phyloP scores from a whole-genome alignment of 495 filamentous ascomycete genomes.

The Neurospora intermedia region DNA sequence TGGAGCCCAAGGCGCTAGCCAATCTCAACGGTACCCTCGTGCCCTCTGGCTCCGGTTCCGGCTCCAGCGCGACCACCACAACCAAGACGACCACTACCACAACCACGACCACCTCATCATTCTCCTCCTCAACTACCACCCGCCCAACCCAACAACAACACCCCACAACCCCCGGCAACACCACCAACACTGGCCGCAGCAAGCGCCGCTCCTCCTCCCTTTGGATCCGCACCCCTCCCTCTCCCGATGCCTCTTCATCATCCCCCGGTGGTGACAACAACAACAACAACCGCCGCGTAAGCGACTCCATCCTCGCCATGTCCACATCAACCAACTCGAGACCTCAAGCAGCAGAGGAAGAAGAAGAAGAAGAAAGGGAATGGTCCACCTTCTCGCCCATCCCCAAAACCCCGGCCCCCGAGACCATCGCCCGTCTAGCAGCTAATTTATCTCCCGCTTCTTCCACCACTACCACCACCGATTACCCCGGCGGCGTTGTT shows the following conservation, averaged over 20 bases:
- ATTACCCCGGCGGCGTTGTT: not conserved
- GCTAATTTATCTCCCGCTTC: constrained; percentile 29
- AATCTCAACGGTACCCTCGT: constrained; percentile 60
- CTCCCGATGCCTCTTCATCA: not conserved
- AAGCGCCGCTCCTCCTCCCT: constrained; percentile 40
- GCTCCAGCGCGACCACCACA: constrained; percentile 17
- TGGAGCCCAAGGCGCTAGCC: constrained; percentile 73
- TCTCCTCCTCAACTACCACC: not conserved
- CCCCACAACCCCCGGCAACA: not conserved
- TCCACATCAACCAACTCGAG: constrained; percentile 5
- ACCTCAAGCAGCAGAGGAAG: constrained; percentile 21
- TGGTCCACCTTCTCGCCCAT: constrained; percentile 36
- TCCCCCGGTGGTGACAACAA: not conserved
- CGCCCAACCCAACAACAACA: not conserved
- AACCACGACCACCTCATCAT: not conserved
- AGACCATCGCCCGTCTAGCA: constrained; percentile 32
- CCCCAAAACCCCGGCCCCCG: constrained; percentile 43
- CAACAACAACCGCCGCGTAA: not conserved
- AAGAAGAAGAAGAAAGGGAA: constrained; percentile 30
- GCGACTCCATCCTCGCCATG: not conserved
- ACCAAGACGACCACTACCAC: constrained; percentile 33
- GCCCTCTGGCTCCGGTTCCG: constrained; percentile 28
- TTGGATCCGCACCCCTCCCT: constrained; percentile 35
- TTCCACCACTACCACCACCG: constrained; percentile 4
- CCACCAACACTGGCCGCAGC: constrained; percentile 9